Evolutionary conservation across 176 grass and related monocot species (phyloP).

Genomic region (Zizania latifolia): DNA sequence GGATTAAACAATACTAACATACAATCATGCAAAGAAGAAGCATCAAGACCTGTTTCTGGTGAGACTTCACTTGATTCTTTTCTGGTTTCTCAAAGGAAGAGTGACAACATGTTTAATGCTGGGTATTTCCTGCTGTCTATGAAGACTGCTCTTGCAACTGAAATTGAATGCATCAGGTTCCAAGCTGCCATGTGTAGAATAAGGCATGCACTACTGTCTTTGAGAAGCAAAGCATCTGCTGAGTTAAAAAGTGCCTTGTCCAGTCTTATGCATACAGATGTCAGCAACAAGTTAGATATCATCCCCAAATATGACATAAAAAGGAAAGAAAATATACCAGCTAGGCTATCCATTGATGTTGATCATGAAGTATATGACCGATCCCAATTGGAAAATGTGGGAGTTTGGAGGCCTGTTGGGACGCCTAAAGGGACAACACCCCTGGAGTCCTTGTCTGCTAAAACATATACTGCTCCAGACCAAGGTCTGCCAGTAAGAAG

Average conservation of each 20-base stretch:
- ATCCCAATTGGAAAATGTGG: conserved; percentile 52
- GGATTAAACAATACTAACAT: conserved; percentile 34
- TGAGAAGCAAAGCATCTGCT: conserved; percentile 49
- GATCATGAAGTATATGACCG: conserved; percentile 74
- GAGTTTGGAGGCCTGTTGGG: conserved; percentile 76
- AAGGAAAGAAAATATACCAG: conserved; percentile 79
- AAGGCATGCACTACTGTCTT: conserved; percentile 78
- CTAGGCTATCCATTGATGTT: conserved; percentile 70
- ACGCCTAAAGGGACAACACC: conserved; percentile 61
- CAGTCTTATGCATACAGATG: conserved; percentile 40
- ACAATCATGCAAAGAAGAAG: conserved; percentile 51
- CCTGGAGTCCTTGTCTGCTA: conserved; percentile 43
- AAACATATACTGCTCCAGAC: conserved; percentile 45
- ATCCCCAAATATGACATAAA: conserved; percentile 54
- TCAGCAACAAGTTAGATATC: conserved; percentile 38
- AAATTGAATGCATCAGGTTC: conserved; percentile 86
- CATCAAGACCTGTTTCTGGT: conserved; percentile 42
- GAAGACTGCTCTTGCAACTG: conserved; percentile 80
- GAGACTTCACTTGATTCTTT: conserved; percentile 50
- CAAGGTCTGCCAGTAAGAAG: conserved; percentile 43
- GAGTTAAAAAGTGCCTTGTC: conserved; percentile 42
- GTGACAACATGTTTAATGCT: conserved; percentile 49
- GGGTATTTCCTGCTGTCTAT: conserved; percentile 65
- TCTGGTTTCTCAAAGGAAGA: conserved; percentile 58
- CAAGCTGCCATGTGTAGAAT: conserved; percentile 91